These are phyloP conservation scores for Verticillium tricorpus DNA, from an alignment of 2,329 filamentous ascomycete genomes.

Conservation along the genomic window DNA sequence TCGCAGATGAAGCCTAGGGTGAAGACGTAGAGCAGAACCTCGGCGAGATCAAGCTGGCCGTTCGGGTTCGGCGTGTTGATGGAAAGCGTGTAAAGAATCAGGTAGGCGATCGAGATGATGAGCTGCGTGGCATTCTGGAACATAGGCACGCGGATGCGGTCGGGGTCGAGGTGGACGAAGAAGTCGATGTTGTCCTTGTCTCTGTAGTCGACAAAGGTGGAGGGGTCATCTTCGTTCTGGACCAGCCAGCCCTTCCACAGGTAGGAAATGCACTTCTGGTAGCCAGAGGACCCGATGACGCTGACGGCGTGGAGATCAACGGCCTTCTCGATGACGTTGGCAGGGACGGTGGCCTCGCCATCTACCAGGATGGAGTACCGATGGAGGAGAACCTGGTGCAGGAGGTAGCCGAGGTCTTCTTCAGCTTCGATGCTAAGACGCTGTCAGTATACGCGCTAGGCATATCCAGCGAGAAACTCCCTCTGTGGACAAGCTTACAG, in stretches of 20 bases:
- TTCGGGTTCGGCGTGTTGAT: conserved; percentile 90
- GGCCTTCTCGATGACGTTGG: conserved; percentile 89
- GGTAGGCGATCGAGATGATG: conserved; percentile 75
- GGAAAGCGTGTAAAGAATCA: conserved; percentile 80
- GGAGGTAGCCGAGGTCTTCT: conserved; percentile 71
- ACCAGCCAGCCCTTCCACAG: conserved; percentile 95
- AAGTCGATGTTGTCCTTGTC: conserved; percentile 75
- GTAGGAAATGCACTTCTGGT: conserved; percentile 90
- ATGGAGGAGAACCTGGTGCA: conserved; percentile 79
- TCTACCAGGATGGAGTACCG: conserved; percentile 79
- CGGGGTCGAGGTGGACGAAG: conserved; percentile 81
- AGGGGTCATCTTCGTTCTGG: conserved; percentile 89
- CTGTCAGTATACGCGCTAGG: background rate
- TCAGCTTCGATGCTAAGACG: conserved; percentile 71
- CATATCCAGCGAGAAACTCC: background rate
- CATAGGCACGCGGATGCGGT: conserved; percentile 85
- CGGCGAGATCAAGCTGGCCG: conserved; percentile 79
- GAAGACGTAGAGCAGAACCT: conserved; percentile 83
- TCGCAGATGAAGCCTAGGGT: conserved; percentile 88
- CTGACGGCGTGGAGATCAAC: conserved; percentile 87
- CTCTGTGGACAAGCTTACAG: conserved; percentile 24
- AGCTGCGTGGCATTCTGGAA: conserved; percentile 93
- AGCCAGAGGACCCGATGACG: conserved; percentile 88
- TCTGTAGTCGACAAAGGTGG: conserved; percentile 84
- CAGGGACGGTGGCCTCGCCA: conserved; percentile 64